Evolutionary conservation across 768 basidiomycete species (phyloP).

Genomic region (Pisolithus microcarpus): DNA sequence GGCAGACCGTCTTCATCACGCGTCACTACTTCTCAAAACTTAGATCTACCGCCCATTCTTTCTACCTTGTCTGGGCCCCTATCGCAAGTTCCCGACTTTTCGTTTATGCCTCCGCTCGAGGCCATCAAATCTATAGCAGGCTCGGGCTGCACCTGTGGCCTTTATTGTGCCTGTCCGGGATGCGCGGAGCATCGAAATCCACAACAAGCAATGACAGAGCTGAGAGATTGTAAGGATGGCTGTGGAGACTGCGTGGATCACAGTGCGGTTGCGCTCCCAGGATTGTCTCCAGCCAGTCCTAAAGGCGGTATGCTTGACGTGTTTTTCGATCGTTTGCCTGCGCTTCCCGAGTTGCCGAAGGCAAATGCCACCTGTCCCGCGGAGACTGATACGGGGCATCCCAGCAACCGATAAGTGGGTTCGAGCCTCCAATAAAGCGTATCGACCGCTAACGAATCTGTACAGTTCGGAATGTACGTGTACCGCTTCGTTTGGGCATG

Average conservation of each 20-base stretch:
- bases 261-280: slow-evolving; percentile 36
- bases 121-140: slow-evolving; percentile 53
- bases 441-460: too few species aligned
- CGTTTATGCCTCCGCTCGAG: slow-evolving; percentile 54
- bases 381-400: slow-evolving; percentile 40
- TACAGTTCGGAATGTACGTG: too few species aligned
- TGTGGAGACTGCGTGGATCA: slow-evolving; percentile 62
- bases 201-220: slow-evolving; percentile 33
- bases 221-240: slow-evolving; percentile 38
- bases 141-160: slow-evolving; percentile 67
- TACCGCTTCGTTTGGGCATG: too few species aligned
- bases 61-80: slow-evolving; percentile 14
- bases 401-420: slow-evolving; percentile 20
- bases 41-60: slow-evolving; percentile 46
- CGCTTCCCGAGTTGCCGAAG: slow-evolving; percentile 55
- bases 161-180: slow-evolving; percentile 64
- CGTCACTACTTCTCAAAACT: slow-evolving; percentile 15
- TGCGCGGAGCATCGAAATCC: slow-evolving; percentile 63
- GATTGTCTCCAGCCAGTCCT: slow-evolving; percentile 4
- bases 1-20: neutral
- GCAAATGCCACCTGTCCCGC: slow-evolving; percentile 36
- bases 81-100: slow-evolving; percentile 37
- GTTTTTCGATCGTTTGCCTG: slow-evolving; percentile 64
- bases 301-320: slow-evolving; percentile 42
- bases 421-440: too few species aligned